phyloP scores from a whole-genome alignment of 1,284 basidiomycete genomes.

The Sanguinoderma infundibulare region DNA sequence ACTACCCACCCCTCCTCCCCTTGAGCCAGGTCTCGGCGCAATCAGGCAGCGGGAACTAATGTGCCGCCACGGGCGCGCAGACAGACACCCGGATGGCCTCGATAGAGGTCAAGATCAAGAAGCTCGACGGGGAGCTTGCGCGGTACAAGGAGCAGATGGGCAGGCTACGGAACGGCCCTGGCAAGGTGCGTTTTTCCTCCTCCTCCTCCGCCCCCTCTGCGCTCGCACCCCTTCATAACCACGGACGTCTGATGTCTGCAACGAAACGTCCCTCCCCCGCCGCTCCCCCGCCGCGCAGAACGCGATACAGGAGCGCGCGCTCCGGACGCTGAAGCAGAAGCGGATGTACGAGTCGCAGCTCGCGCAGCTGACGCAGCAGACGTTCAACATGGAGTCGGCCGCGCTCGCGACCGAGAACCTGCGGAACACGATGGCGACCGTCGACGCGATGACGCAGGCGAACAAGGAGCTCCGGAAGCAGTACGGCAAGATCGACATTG shows the following conservation, averaged over 20 bases:
- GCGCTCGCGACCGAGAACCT: conserved; percentile 96
- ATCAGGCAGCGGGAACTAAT: conserved; percentile 3
- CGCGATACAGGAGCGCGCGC: conserved; percentile 94
- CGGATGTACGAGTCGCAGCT: conserved; percentile 95
- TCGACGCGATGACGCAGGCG: conserved; percentile 96
- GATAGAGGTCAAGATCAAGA: conserved; percentile 97
- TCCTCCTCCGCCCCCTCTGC: background rate
- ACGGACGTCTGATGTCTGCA: background rate
- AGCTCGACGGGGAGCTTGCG: conserved; percentile 92
- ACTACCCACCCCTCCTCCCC: background rate
- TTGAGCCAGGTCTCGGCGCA: conserved; percentile 1
- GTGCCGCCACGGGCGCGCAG: conserved; percentile 43
- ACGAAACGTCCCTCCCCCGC: no score
- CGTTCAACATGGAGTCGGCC: conserved; percentile 99
- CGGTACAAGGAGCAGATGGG: conserved; percentile 97
- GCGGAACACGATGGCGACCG: conserved; percentile 99
- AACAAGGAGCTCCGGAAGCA: conserved; percentile 98
- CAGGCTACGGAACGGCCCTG: conserved; percentile 92
- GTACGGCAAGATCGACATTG: conserved; percentile 97
- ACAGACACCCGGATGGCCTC: conserved; percentile 90
- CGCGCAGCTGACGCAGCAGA: conserved; percentile 90
- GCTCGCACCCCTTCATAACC: background rate
- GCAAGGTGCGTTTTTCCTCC: conserved; percentile 87
- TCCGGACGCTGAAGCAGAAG: conserved; percentile 95
- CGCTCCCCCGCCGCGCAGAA: no score